Percentiles rank a stretch among this genome's conserved stretches.
These are phyloP conservation scores for Nidularia sp. DNA, from an alignment of 768 basidiomycete species.

Conservation along the genomic window DNA sequence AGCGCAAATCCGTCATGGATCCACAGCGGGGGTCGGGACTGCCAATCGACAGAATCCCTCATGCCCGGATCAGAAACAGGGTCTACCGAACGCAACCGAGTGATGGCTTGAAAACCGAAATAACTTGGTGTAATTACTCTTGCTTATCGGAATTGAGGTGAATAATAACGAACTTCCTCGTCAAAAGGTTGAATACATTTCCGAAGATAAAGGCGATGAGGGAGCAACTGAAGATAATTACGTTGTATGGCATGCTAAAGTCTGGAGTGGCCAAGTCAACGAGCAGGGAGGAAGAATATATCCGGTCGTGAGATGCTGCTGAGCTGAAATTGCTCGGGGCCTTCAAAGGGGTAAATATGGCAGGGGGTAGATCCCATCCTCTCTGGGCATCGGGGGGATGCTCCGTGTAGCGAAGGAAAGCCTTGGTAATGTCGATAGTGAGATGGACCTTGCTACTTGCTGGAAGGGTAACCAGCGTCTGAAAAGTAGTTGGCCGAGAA, in stretches of 20 bases:
- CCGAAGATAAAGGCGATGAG: slow-evolving; percentile 92
- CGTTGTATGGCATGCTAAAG: slow-evolving; percentile 99
- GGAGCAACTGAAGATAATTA: slow-evolving; percentile 94
- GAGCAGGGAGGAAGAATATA: slow-evolving; percentile 81
- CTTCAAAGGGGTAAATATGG: slow-evolving; percentile 48
- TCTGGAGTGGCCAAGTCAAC: slow-evolving; percentile 97
- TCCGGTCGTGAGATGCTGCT: slow-evolving; percentile 25
- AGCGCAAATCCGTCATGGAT: no score
- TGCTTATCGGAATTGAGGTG: slow-evolving; percentile 10
- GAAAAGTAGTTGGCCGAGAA: slow-evolving; percentile 73
- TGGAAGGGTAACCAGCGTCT: slow-evolving; percentile 69
- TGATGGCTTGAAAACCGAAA: background rate
- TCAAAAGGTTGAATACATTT: slow-evolving; percentile 83
- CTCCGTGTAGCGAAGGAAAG: slow-evolving; percentile 90
- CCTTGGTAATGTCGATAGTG: slow-evolving; percentile 72
- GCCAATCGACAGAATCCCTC: background rate
- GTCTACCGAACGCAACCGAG: background rate
- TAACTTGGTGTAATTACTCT: background rate
- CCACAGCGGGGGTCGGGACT: no score
- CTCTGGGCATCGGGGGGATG: slow-evolving; percentile 94
- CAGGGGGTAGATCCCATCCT: slow-evolving; percentile 91
- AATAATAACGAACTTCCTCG: slow-evolving; percentile 71
- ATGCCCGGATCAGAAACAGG: background rate
- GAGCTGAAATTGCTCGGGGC: slow-evolving; percentile 5
- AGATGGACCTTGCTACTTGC: slow-evolving; percentile 59